These are phyloP conservation scores for Phialocephala sp. DNA, from an alignment of 2,329 filamentous ascomycete genomes.

Conservation along the genomic window DNA sequence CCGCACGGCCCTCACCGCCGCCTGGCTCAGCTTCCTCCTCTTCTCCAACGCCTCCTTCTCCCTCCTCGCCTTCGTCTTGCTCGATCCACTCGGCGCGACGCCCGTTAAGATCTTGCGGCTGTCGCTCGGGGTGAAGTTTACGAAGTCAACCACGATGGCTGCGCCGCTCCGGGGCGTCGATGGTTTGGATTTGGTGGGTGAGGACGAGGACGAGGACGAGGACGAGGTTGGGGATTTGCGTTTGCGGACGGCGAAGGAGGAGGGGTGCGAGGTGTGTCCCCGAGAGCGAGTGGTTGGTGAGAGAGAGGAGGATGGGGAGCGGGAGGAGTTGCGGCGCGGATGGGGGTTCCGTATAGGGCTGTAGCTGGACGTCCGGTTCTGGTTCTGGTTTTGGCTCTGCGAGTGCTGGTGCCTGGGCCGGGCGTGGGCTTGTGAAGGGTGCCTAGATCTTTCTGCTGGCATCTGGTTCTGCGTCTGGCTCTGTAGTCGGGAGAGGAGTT, in stretches of 20 bases:
- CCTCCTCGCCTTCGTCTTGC: constrained; percentile 91
- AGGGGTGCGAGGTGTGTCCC: neutral
- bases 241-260: constrained; percentile 37
- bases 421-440: constrained; percentile 21
- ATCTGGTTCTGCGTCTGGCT: constrained; percentile 11
- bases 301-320: neutral
- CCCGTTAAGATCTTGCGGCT: constrained; percentile 80
- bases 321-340: neutral
- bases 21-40: constrained; percentile 70
- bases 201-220: constrained; percentile 17
- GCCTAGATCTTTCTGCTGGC: neutral
- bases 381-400: constrained; percentile 12
- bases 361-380: neutral
- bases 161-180: too few relatives aligned
- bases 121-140: constrained; percentile 89
- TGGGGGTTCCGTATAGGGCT: neutral
- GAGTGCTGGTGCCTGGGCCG: constrained; percentile 24
- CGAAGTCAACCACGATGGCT: constrained; percentile 62
- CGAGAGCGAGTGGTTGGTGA: neutral
- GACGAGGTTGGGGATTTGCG: constrained; percentile 28
- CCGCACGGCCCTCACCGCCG: constrained; percentile 70
- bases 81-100: constrained; percentile 88
- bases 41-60: constrained; percentile 88
- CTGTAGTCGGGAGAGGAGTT: constrained; percentile 15
- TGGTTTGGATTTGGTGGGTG: neutral